Evolutionary conservation across 164 flowering plant species (phyloP), one percentile per base, ranked within the genome.

Genomic region (Berberis vulgaris): DNA sequence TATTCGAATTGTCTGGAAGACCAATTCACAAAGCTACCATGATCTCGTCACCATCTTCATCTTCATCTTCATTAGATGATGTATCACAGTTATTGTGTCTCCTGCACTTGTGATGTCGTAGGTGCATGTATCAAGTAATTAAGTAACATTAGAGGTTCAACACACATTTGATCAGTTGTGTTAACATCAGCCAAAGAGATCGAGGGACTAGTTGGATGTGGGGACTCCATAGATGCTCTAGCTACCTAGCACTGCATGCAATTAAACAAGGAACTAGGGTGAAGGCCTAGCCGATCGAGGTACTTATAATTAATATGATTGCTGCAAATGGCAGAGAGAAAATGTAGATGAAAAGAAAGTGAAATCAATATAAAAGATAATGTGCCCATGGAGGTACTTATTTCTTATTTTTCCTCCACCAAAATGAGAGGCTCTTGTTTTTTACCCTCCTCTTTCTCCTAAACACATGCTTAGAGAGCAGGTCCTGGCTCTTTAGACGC

Each of bases 1-100:
- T 50, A 42, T 42, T 11, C 1, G 69, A 65, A 49, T 68, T 43
- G 39, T 74, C 49, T 6, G 86, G 86, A 52, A 77, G 84, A 46
- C 88, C 93, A 45, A 85, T 84, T 63, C 65, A 77, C 41, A 85
- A 72, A 10, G 89, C 81, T 7, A 87, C 78, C 0, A 78, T 73
- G 13, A 77, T 78, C 44, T 69, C 83, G 4, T 65, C 73, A 6
- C 50, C 64, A 6, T 64, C n/a, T n/a, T n/a, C n/a, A n/a, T n/a
- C 73, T 7, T 57, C 75, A 11, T 63, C 66, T 13, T 59, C 57
- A 8, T 46, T 58, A 11, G 7, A 43, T 9, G 40, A 26, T 10
- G 64, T n/a, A 41, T 57, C 52, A 39, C 12, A 57, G 40, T 71
- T 26, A 50, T 50, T 10, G 13, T 7, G n/a, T 63, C 45, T 67